These are phyloP conservation scores for Puccinia polysora DNA, from an alignment of 1,284 basidiomycete genomes.

Conservation along the genomic window DNA sequence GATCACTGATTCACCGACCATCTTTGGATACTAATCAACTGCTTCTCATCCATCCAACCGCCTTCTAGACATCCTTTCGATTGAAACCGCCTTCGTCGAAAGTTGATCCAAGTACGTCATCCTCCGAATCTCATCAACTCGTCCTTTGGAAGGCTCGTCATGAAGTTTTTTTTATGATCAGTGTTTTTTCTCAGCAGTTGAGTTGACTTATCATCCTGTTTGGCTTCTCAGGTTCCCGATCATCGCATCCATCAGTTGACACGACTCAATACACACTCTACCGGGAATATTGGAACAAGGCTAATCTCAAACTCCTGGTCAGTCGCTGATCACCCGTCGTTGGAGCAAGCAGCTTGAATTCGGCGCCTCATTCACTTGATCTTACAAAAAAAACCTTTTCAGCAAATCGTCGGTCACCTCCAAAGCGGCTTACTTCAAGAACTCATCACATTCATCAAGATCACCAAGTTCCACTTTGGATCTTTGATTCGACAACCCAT, in stretches of 20 bases:
- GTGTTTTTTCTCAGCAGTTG: background rate
- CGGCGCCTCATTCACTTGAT: background rate
- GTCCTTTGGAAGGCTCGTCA: no score
- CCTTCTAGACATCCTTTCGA: conserved; percentile 12
- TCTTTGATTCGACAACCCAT: conserved; percentile 23
- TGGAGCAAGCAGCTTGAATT: background rate
- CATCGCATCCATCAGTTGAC: background rate
- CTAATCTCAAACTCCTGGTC: conserved; percentile 12
- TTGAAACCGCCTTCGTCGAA: conserved; percentile 15
- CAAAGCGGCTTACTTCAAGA: conserved; percentile 27
- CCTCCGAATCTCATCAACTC: no score
- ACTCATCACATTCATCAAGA: conserved; percentile 27
- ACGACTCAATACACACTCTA: conserved; percentile 7
- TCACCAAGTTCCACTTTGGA: conserved; percentile 6
- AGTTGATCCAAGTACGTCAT: no score
- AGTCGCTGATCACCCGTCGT: background rate
- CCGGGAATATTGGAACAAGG: conserved; percentile 2
- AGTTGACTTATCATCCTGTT: no score
- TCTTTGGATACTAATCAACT: background rate
- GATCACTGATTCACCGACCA: background rate
- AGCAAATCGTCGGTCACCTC: conserved; percentile 27
- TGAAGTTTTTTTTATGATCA: no score
- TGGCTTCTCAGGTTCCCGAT: background rate
- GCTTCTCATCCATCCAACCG: no score
- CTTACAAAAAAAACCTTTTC: background rate